Percentiles rank a stretch among this genome's conserved stretches.
Evolutionary conservation across 1,284 basidiomycete species (phyloP).

Genomic region (Tausonia pullulans): DNA sequence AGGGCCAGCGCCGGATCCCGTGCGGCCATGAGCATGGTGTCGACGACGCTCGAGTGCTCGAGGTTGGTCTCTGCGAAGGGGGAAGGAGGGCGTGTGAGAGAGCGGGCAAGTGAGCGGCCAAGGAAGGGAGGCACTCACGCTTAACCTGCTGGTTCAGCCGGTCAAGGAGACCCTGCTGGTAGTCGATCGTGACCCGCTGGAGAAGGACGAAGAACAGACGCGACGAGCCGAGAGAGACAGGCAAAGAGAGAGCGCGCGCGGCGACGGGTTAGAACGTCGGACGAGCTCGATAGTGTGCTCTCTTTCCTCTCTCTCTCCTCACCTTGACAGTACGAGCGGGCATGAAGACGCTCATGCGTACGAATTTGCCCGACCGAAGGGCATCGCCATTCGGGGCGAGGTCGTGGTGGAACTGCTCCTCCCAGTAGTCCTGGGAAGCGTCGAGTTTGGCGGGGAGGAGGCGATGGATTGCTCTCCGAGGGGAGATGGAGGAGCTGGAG

Average conservation of each 20-base stretch:
- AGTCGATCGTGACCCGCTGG: constrained; percentile 52
- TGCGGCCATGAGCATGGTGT: constrained; percentile 65
- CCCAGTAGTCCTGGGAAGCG: neutral
- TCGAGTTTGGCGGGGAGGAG: neutral
- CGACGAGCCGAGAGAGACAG: too few relatives aligned
- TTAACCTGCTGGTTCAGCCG: constrained; percentile 60
- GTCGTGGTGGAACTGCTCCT: too few relatives aligned
- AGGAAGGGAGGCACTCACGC: constrained; percentile 41
- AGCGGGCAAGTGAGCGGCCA: neutral
- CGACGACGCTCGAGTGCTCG: constrained; percentile 28
- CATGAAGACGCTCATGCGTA: neutral
- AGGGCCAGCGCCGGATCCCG: constrained; percentile 50
- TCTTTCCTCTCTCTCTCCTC: too few relatives aligned
- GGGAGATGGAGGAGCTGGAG: neutral
- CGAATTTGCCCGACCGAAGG: neutral
- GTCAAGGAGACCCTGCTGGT: constrained; percentile 65
- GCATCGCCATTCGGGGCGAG: too few relatives aligned
- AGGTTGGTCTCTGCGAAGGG: neutral
- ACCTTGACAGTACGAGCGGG: neutral
- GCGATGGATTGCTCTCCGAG: neutral
- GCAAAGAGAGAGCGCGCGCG: too few relatives aligned
- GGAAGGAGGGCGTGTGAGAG: neutral
- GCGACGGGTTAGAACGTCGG: too few relatives aligned
- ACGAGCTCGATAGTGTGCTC: too few relatives aligned
- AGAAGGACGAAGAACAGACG: neutral